Conservation (phyloP, 495 filamentous ascomycete genomes). For the Trichoderma virens region DNA sequence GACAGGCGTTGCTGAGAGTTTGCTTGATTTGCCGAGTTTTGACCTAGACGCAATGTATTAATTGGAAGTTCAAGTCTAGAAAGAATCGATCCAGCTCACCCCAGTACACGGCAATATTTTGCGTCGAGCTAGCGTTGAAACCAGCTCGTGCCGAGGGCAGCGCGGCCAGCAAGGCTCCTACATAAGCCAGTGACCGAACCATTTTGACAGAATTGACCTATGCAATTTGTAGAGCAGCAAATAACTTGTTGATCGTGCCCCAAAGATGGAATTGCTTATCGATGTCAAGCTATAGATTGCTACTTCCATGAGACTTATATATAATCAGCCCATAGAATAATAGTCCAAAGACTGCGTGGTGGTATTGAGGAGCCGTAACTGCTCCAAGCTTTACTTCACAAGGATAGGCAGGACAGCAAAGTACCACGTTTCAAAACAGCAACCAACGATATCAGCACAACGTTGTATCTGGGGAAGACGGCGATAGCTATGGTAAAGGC, state of each 20-base stretch:
- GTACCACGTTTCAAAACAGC: background rate
- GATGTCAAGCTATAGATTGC: background rate
- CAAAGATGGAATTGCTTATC: too few relatives aligned
- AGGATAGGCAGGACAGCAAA: background rate
- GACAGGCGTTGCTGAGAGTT: background rate
- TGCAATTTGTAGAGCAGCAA: background rate
- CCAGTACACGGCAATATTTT: conserved; percentile 2
- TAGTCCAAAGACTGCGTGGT: background rate
- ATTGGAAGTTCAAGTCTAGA: background rate
- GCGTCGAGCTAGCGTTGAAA: conserved; percentile 13
- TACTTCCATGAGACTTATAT: background rate
- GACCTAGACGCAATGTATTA: background rate
- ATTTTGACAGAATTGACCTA: background rate
- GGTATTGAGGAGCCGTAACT: background rate
- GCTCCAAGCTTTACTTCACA: background rate
- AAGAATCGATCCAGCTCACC: background rate
- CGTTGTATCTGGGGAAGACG: background rate
- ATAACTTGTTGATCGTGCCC: too few relatives aligned
- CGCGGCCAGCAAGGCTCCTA: background rate
- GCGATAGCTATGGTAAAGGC: background rate
- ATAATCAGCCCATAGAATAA: background rate
- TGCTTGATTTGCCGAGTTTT: background rate
- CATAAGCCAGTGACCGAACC: background rate
- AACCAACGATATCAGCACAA: background rate
- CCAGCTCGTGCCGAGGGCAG: background rate